These are phyloP conservation scores for Terana coerulea DNA, from an alignment of 768 basidiomycete species.

Conservation along the genomic window DNA sequence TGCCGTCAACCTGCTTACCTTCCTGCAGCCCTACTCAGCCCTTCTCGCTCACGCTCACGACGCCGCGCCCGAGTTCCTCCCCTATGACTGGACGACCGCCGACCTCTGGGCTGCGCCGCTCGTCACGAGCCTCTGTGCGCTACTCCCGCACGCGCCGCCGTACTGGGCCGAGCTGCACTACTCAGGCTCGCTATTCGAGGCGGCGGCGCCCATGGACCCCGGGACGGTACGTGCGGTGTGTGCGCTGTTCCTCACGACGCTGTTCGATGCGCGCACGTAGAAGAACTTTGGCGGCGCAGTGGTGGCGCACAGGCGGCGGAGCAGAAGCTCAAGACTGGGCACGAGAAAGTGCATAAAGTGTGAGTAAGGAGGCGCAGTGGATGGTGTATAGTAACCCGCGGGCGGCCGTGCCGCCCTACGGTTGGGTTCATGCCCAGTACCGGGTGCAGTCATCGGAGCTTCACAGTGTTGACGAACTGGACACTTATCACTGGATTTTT, in stretches of 20 bases:
- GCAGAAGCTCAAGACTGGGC: conserved; percentile 4
- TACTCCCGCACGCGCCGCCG: conserved; percentile 83
- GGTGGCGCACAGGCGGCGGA: conserved; percentile 15
- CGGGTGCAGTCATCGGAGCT: too few species aligned
- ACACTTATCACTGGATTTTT: too few species aligned
- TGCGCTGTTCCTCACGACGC: conserved; percentile 53
- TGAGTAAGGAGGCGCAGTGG: not conserved
- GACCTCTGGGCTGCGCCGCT: conserved; percentile 86
- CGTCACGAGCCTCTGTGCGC: conserved; percentile 73
- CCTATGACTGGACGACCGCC: conserved; percentile 81
- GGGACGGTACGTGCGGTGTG: conserved; percentile 71
- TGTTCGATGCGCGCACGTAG: conserved; percentile 63
- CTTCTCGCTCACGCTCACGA: too few species aligned
- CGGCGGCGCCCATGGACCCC: conserved; percentile 49
- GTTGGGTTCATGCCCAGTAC: too few species aligned
- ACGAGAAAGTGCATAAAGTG: not conserved
- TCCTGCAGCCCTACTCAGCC: conserved; percentile 69
- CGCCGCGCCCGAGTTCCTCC: conserved; percentile 75
- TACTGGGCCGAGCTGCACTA: conserved; percentile 67
- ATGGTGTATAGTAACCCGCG: not conserved
- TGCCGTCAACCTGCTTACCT: conserved; percentile 67
- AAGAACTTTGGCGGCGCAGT: conserved; percentile 61
- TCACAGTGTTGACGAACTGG: too few species aligned
- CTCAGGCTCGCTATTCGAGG: conserved; percentile 36
- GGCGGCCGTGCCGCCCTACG: too few species aligned